These are phyloP conservation scores for Lipomyces orientalis DNA, from an alignment of 805 yeast species.

Conservation along the genomic window DNA sequence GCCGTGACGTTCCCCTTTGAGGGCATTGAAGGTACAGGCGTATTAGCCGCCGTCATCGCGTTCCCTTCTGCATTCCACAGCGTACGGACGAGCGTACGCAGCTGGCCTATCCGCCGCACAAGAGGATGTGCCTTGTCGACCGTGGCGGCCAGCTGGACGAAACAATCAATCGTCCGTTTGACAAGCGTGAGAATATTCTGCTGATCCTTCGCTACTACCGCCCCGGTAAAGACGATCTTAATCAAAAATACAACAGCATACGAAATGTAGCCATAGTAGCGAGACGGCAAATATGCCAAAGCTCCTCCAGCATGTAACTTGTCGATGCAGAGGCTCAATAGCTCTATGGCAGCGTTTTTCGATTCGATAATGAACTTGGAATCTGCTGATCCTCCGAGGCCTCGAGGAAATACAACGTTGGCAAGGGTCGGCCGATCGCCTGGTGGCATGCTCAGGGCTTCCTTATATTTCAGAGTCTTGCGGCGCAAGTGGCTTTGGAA, in stretches of 20 bases:
- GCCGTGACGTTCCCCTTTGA: background rate
- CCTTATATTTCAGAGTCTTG: conserved; percentile 20
- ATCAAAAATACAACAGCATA: conserved; percentile 39
- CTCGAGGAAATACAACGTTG: conserved; percentile 37
- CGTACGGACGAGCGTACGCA: conserved; percentile 25
- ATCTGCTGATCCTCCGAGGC: conserved; percentile 37
- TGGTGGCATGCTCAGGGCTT: conserved; percentile 17
- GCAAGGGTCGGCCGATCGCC: conserved; percentile 16
- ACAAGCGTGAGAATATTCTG: conserved; percentile 23
- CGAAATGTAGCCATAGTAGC: conserved; percentile 37
- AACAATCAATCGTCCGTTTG: conserved; percentile 19
- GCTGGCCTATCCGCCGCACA: conserved; percentile 28
- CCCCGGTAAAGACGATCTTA: conserved; percentile 40
- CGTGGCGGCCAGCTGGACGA: conserved; percentile 19
- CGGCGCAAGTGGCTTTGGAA: conserved; percentile 38
- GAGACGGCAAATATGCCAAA: conserved; percentile 36
- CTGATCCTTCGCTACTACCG: conserved; percentile 32
- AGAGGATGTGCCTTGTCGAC: conserved; percentile 30
- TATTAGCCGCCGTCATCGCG: background rate
- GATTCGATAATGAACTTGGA: conserved; percentile 39
- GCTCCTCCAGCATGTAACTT: conserved; percentile 37
- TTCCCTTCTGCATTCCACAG: conserved; percentile 29
- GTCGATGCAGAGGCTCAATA: conserved; percentile 34
- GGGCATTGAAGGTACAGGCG: background rate
- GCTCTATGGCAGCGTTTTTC: conserved; percentile 33